Evolutionary conservation across 2,329 filamentous ascomycete genomes (phyloP).

Genomic region (Pseudogymnoascus sp.): DNA sequence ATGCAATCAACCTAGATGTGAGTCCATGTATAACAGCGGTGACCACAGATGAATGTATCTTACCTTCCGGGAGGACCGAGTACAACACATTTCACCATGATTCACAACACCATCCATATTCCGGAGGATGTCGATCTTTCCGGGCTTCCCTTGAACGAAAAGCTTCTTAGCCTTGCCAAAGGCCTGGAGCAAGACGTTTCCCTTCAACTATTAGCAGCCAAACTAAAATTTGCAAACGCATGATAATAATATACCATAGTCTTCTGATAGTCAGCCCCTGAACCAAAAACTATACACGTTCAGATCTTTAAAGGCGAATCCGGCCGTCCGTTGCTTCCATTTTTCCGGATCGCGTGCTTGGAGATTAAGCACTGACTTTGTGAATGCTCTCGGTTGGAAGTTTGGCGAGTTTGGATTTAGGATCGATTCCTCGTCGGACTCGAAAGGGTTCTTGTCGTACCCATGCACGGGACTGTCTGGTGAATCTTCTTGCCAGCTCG

Average conservation of each 20-base stretch:
- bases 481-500: slow-evolving; percentile 6
- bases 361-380: slow-evolving; percentile 48
- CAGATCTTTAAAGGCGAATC: slow-evolving; percentile 58
- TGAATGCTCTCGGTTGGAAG: slow-evolving; percentile 49
- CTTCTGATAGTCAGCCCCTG: slow-evolving; percentile 62
- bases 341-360: slow-evolving; percentile 43
- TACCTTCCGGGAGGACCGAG: slow-evolving; percentile 50
- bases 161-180: slow-evolving; percentile 37
- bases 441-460: slow-evolving; percentile 39
- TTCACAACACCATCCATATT: slow-evolving; percentile 55
- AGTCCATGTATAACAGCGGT: background rate
- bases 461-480: slow-evolving; percentile 9
- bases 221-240: background rate
- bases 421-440: slow-evolving; percentile 35
- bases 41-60: background rate
- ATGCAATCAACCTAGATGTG: too few species aligned
- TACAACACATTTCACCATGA: slow-evolving; percentile 57
- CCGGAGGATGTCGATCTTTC: slow-evolving; percentile 45
- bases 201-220: slow-evolving; percentile 14
- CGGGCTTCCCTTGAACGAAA: slow-evolving; percentile 43
- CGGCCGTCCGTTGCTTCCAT: slow-evolving; percentile 48
- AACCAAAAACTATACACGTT: slow-evolving; percentile 61
- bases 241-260: slow-evolving; percentile 34
- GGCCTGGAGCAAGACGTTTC: slow-evolving; percentile 47
- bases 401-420: slow-evolving; percentile 43